phyloP scores from a whole-genome alignment of 768 basidiomycete species.

The Russula ochroleuca region DNA sequence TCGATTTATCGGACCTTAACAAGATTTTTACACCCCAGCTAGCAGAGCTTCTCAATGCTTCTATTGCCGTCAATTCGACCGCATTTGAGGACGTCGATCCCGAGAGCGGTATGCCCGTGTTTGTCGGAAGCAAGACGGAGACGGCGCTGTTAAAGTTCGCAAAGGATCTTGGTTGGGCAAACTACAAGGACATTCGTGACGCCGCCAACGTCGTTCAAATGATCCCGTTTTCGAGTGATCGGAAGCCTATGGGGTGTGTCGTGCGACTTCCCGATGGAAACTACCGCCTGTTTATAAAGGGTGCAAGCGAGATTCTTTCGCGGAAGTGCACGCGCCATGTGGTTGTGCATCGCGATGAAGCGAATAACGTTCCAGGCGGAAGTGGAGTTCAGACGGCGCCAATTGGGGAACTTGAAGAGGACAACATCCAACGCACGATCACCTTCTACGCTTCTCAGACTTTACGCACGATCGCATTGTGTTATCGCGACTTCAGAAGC shows the following conservation, averaged over 20 bases:
- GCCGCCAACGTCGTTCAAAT: conserved; percentile 65
- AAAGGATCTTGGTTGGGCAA: conserved; percentile 70
- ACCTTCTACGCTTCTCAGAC: conserved; percentile 98
- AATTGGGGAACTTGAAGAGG: conserved; percentile 63
- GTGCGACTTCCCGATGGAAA: conserved; percentile 51
- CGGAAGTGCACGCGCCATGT: conserved; percentile 73
- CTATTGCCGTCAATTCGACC: conserved; percentile 89
- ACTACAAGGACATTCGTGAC: conserved; percentile 67
- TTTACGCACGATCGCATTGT: conserved; percentile 89
- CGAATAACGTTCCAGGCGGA: conserved; percentile 28
- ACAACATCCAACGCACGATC: conserved; percentile 89
- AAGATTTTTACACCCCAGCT: conserved; percentile 56
- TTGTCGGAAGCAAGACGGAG: conserved; percentile 95
- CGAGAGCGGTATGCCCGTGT: conserved; percentile 53
- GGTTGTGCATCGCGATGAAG: conserved; percentile 48
- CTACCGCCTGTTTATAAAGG: conserved; percentile 81
- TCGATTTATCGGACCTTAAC: conserved; percentile 74
- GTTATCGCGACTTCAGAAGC: conserved; percentile 78
- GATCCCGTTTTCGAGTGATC: conserved; percentile 90
- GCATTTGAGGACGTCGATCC: conserved; percentile 82
- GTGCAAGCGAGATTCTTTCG: conserved; percentile 89
- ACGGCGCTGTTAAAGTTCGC: conserved; percentile 85
- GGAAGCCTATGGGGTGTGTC: conserved; percentile 93
- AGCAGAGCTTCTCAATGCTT: conserved; percentile 67
- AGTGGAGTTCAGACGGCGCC: conserved; percentile 48